phyloP scores from a whole-genome alignment of 2,329 filamentous ascomycete genomes.

The Curvularia hawaiiensis region DNA sequence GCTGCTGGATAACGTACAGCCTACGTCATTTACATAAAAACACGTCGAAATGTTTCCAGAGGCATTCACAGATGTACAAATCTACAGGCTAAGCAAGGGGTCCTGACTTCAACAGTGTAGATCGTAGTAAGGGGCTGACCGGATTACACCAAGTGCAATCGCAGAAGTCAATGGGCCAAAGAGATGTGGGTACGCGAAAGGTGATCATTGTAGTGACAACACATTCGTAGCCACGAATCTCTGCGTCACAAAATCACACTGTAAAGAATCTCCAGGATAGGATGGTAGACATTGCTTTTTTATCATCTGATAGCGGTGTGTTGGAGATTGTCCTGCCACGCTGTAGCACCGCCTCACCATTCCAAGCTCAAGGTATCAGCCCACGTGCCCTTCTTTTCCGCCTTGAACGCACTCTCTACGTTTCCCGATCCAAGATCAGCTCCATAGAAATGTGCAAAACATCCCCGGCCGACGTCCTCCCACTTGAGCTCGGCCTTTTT shows the following conservation, averaged over 20 bases:
- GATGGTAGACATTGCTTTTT: neutral
- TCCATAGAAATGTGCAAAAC: constrained; percentile 65
- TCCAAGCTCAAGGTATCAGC: constrained; percentile 41
- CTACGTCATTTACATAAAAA: neutral
- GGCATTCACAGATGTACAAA: neutral
- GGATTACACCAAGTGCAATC: neutral
- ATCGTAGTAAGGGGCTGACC: neutral
- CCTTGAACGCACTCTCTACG: constrained; percentile 55
- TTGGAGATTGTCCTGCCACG: neutral
- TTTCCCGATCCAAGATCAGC: constrained; percentile 60
- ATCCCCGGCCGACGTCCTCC: constrained; percentile 56
- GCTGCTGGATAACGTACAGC: neutral
- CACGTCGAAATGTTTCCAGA: neutral
- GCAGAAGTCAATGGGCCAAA: neutral
- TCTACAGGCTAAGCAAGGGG: neutral
- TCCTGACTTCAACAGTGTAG: neutral
- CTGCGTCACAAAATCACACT: neutral
- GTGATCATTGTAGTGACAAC: neutral
- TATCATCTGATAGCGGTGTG: neutral
- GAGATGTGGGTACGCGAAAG: neutral
- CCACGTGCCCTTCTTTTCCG: constrained; percentile 59
- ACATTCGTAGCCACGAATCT: neutral
- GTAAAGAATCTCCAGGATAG: neutral
- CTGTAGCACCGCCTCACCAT: constrained; percentile 32
- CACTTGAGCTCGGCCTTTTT: constrained; percentile 54